These are phyloP conservation scores for Suhomyces atakaporum DNA, from an alignment of 1,139 yeast species.

Conservation along the genomic window DNA sequence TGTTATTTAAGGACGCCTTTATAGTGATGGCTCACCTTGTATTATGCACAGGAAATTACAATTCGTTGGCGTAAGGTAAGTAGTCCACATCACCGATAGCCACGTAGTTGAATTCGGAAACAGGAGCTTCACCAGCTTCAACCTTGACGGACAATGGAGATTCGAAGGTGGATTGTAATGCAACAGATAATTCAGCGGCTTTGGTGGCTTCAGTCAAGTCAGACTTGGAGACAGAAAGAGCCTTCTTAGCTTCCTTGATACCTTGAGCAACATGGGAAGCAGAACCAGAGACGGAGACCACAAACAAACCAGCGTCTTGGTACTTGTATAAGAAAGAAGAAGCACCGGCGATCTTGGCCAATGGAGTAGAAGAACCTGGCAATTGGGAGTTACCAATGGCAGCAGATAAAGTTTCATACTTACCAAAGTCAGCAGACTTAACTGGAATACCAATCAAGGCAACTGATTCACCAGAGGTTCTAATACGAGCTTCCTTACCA, in stretches of 20 bases:
- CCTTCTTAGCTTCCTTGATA: slow-evolving; percentile 64
- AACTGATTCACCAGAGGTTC: slow-evolving; percentile 65
- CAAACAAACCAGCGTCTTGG: slow-evolving; percentile 82
- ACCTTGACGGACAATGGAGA: slow-evolving; percentile 49
- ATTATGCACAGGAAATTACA: slow-evolving; percentile 37
- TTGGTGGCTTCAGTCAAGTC: slow-evolving; percentile 45
- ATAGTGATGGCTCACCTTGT: too few relatives aligned
- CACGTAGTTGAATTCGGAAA: slow-evolving; percentile 76
- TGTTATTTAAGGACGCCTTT: too few relatives aligned
- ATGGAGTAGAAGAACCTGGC: slow-evolving; percentile 49
- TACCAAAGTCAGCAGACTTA: slow-evolving; percentile 60
- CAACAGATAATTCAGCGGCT: slow-evolving; percentile 49
- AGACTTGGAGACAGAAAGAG: slow-evolving; percentile 41
- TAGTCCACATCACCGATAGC: slow-evolving; percentile 89
- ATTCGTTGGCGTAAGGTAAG: slow-evolving; percentile 89
- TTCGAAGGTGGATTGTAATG: slow-evolving; percentile 53
- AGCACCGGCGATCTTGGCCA: slow-evolving; percentile 54
- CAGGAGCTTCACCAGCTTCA: slow-evolving; percentile 45
- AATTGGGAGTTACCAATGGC: slow-evolving; percentile 67
- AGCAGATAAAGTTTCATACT: slow-evolving; percentile 72
- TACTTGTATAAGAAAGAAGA: slow-evolving; percentile 65
- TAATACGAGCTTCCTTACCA: slow-evolving; percentile 77
- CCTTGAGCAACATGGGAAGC: slow-evolving; percentile 62
- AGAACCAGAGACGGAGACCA: slow-evolving; percentile 63
- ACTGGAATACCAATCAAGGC: slow-evolving; percentile 86